Conservation (phyloP, 345 rosid genomes). For the Arabis alpina region DNA sequence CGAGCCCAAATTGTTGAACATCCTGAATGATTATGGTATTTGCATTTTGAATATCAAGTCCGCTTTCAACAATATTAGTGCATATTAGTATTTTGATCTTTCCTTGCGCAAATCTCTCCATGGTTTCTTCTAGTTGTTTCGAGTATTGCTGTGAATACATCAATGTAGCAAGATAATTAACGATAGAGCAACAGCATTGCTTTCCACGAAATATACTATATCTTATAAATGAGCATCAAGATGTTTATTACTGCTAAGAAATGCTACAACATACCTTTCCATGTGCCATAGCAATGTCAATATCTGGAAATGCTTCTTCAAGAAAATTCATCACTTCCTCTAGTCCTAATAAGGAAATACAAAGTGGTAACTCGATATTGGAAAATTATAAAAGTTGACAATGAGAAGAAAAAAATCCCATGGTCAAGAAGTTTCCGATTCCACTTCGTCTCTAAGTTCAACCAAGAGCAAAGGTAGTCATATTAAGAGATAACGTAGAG, state of each 20-base stretch:
- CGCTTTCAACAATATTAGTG: constrained; percentile 96
- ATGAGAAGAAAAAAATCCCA: not conserved
- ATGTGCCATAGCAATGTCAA: constrained; percentile 88
- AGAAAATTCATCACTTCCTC: constrained; percentile 86
- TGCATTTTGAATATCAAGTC: constrained; percentile 96
- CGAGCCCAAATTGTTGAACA: constrained; percentile 93
- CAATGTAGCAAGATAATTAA: constrained; percentile 34
- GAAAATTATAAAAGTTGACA: constrained; percentile 11
- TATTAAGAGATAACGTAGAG: constrained; percentile 21
- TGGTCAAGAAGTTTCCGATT: constrained; percentile 21
- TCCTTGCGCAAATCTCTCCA: constrained; percentile 90
- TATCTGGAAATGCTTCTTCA: constrained; percentile 68
- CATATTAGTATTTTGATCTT: constrained; percentile 80
- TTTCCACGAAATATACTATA: constrained; percentile 19
- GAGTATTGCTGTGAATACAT: constrained; percentile 74
- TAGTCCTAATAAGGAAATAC: constrained; percentile 64
- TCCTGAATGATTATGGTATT: constrained; percentile 95
- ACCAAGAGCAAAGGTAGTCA: constrained; percentile 26
- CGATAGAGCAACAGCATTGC: constrained; percentile 12
- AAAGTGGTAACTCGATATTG: constrained; percentile 18
- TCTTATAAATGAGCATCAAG: constrained; percentile 27
- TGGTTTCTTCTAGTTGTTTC: constrained; percentile 87
- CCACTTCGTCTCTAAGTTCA: constrained; percentile 21
- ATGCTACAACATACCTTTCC: constrained; percentile 66
- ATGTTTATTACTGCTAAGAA: constrained; percentile 29